Base-by-base conservation (phyloP, 306 rosid species). In the Ochetophila trinervis region DNA sequence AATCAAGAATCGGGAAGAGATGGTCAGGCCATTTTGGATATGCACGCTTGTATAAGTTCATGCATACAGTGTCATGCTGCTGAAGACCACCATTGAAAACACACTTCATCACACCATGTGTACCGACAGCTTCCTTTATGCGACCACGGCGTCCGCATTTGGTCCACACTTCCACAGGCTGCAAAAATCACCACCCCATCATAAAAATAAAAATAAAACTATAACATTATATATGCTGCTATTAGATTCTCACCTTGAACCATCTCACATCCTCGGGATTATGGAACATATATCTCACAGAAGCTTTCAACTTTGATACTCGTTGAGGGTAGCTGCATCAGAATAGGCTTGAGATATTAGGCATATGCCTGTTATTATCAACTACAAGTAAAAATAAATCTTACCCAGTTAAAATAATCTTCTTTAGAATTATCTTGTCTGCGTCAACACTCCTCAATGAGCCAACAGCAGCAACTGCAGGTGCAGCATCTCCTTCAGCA, bases 231-330 rank as follows among this genome's bases (percentile, higher is more conserved):
- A 27, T 27, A 1, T 27, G 32, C 32, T 27, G 32, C 32, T 27
- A n/a, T n/a, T n/a, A n/a, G n/a, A n/a, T 58, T 35, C 83, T 77
- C 71, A 87, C 97, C 97, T 86, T 90, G 75, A 90, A 93, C 99
- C 97, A 93, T 76, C 72, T 87, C 40, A 93, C 96, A 50, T 93
- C 99, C 84, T 93, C 99, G 27, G 99, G 99, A 77, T 78, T 86
- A 75, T 93, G 86, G 59, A 90, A 90, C 97, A 93, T 90, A 36
- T 86, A 88, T 72, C 80, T 87, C 27, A 90, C 97, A 2, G 88
- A 70, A 70, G 96, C 91, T 74, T 90, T 93, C 17, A 86, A 73
- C 80, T 93, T 93, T 5, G 97, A 93, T 21, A 93, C 99, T 84
- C 95, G 79, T 61, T 93, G 95, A 37, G 99, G 99, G 60, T 93